Evolutionary conservation across 2,329 filamentous ascomycete species (phyloP).

Genomic region (Epichloe hybrida): DNA sequence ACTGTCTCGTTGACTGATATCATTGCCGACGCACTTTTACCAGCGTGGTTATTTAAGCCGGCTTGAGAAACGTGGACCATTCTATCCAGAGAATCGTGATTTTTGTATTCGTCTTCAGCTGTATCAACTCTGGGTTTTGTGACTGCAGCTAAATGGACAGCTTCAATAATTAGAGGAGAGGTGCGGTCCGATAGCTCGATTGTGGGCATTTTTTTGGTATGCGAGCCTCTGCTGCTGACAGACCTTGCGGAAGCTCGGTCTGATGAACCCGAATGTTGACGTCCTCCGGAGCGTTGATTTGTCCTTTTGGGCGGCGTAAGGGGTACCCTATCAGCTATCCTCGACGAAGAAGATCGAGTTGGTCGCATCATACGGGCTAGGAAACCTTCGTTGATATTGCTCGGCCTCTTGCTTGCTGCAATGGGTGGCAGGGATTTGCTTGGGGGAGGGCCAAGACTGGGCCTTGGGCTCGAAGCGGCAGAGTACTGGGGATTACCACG

Average conservation of each 20-base stretch:
- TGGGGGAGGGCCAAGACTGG: constrained; percentile 46
- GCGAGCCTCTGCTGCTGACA: neutral
- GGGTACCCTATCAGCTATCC: constrained; percentile 48
- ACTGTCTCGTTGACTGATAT: neutral
- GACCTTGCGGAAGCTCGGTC: neutral
- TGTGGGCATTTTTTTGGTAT: neutral
- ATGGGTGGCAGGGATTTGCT: constrained; percentile 28
- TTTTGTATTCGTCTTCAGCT: neutral
- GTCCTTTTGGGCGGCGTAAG: constrained; percentile 35
- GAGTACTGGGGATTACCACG: constrained; percentile 31
- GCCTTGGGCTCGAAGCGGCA: constrained; percentile 29
- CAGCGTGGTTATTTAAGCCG: neutral
- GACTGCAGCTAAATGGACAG: neutral
- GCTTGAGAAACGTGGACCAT: neutral
- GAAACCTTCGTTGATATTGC: constrained; percentile 54
- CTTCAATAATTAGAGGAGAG: neutral
- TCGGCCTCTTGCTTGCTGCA: constrained; percentile 23
- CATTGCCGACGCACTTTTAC: neutral
- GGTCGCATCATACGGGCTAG: constrained; percentile 73
- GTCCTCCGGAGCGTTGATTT: constrained; percentile 8
- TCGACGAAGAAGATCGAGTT: constrained; percentile 55
- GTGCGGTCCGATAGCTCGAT: neutral
- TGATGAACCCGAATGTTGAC: neutral
- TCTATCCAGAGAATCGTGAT: neutral
- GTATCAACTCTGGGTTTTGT: neutral